These are phyloP conservation scores for Prunus campanulata DNA, from an alignment of 306 rosid species.

Conservation along the genomic window DNA sequence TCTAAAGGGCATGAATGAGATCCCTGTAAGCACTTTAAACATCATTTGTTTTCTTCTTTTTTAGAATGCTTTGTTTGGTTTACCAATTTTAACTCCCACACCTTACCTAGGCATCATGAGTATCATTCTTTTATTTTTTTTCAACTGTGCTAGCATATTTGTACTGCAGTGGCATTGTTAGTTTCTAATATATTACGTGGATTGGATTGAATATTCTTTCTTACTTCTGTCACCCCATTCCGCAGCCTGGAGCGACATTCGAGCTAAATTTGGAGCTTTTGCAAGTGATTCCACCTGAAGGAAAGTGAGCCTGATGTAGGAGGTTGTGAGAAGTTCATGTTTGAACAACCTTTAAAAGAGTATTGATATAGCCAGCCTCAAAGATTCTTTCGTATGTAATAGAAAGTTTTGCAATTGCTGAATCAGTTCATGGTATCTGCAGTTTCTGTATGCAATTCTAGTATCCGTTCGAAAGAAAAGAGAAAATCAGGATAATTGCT, in stretches of 20 bases:
- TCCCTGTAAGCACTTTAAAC: slow-evolving; percentile 55
- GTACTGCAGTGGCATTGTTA: background rate
- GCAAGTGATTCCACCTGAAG: slow-evolving; percentile 46
- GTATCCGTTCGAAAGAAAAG: too few relatives aligned
- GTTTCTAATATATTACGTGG: background rate
- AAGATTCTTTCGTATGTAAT: background rate
- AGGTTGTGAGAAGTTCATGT: too few relatives aligned
- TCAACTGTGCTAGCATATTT: background rate
- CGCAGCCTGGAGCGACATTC: slow-evolving; percentile 95
- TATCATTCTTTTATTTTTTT: background rate
- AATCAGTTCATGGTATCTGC: background rate
- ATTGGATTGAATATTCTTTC: background rate
- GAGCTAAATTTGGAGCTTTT: slow-evolving; percentile 83
- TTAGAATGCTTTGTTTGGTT: background rate
- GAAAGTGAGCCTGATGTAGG: slow-evolving; percentile 29
- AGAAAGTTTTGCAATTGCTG: background rate
- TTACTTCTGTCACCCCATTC: slow-evolving; percentile 1
- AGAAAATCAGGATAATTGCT: too few relatives aligned
- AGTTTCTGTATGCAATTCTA: too few relatives aligned
- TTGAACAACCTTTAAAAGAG: too few relatives aligned
- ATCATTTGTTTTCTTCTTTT: background rate
- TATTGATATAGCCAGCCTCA: too few relatives aligned
- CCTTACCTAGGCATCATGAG: background rate
- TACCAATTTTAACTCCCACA: background rate
- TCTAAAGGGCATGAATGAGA: slow-evolving; percentile 80